phyloP scores from a whole-genome alignment of 2,329 filamentous ascomycete genomes.

The Colletotrichum navitas region DNA sequence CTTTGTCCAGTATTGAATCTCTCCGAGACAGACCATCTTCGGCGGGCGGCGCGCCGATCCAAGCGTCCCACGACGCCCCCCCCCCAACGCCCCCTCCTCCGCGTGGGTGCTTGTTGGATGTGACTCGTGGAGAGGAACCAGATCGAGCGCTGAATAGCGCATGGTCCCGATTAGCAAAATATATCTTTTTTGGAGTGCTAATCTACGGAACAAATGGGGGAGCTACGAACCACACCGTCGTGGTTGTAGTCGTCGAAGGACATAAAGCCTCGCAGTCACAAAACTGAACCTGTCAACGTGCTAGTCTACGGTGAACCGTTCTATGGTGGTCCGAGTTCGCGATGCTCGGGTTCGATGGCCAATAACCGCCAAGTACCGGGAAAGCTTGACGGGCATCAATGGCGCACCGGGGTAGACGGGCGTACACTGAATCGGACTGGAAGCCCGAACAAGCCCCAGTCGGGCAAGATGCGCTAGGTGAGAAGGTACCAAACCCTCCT shows the following conservation, averaged over 20 bases:
- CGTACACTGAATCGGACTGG: slow-evolving; percentile 26
- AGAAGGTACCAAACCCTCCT: slow-evolving; percentile 15
- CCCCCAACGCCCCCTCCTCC: no score
- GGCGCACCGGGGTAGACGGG: slow-evolving; percentile 19
- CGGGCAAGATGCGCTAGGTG: slow-evolving; percentile 17
- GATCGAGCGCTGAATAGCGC: slow-evolving; percentile 8
- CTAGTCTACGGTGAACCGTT: no score
- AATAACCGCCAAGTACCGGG: slow-evolving; percentile 16
- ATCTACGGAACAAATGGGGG: background rate
- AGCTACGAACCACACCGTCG: background rate
- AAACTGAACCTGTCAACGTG: slow-evolving; percentile 29
- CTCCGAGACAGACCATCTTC: slow-evolving; percentile 6
- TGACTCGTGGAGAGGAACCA: background rate
- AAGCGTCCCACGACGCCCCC: no score
- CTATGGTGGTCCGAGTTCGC: background rate
- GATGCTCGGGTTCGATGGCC: background rate
- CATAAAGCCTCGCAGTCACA: background rate
- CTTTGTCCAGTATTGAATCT: slow-evolving; percentile 6
- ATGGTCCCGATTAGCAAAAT: background rate
- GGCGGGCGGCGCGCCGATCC: slow-evolving; percentile 20
- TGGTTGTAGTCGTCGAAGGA: background rate
- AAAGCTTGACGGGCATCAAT: slow-evolving; percentile 3
- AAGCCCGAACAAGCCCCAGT: slow-evolving; percentile 19
- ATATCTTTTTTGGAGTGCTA: background rate
- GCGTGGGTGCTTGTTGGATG: slow-evolving; percentile 5